These are phyloP conservation scores for Stevia rebaudiana DNA, from an alignment of 140 eudicot species.

Conservation along the genomic window DNA sequence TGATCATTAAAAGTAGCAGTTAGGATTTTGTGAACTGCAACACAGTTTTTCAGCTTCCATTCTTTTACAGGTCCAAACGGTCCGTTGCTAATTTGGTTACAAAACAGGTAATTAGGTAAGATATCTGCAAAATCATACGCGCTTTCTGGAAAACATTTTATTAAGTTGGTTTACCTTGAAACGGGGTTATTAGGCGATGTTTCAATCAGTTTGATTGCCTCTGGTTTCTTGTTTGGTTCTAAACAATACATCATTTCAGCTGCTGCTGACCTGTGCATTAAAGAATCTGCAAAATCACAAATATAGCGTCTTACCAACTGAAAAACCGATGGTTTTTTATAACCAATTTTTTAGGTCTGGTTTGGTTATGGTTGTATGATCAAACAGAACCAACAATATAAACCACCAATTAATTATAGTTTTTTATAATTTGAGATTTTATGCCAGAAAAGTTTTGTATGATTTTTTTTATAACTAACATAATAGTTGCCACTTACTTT, in stretches of 20 bases:
- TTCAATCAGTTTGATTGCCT: constrained; percentile 69
- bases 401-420: too few species aligned
- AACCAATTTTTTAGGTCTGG: too few species aligned
- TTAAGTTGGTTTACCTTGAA: constrained; percentile 35
- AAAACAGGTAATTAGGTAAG: background rate
- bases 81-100: constrained; percentile 47
- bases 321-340: too few species aligned
- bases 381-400: too few species aligned
- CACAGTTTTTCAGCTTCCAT: constrained; percentile 74
- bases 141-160: background rate
- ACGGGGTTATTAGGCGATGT: constrained; percentile 42
- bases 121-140: background rate
- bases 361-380: too few species aligned
- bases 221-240: constrained; percentile 70
- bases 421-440: too few species aligned
- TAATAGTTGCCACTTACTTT: too few species aligned
- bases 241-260: constrained; percentile 80
- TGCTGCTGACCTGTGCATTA: constrained; percentile 87
- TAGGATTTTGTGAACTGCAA: constrained; percentile 71
- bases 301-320: background rate
- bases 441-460: too few species aligned
- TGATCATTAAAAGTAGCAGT: constrained; percentile 39
- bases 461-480: too few species aligned
- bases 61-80: constrained; percentile 41
- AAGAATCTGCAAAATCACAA: constrained; percentile 57